These are phyloP conservation scores for Parasarocladium wereldwijsianum DNA, from an alignment of 2,329 filamentous ascomycete species.

Conservation along the genomic window DNA sequence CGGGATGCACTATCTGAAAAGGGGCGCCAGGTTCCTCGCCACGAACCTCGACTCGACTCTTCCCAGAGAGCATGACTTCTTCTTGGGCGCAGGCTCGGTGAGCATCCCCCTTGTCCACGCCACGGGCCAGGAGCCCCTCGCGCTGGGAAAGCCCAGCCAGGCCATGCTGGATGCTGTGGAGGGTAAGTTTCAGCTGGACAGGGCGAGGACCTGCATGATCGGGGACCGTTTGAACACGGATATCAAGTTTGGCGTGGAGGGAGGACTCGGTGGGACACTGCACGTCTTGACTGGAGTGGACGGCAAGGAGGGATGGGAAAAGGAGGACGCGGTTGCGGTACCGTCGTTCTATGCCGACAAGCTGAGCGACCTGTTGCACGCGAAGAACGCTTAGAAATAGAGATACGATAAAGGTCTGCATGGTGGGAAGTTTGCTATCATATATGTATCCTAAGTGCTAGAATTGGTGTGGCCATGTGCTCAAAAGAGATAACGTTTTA, in stretches of 20 bases:
- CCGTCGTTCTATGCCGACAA: slow-evolving; percentile 76
- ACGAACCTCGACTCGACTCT: slow-evolving; percentile 90
- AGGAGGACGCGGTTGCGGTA: slow-evolving; percentile 49
- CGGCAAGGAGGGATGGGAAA: slow-evolving; percentile 71
- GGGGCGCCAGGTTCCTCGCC: slow-evolving; percentile 74
- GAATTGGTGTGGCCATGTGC: no score
- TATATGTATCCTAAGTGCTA: no score
- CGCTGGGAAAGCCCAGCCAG: slow-evolving; percentile 87
- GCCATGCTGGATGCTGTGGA: slow-evolving; percentile 99
- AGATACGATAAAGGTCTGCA: slow-evolving; percentile 7
- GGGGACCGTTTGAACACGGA: slow-evolving; percentile 90
- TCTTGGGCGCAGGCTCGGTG: slow-evolving; percentile 80
- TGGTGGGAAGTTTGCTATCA: no score
- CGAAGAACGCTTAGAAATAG: slow-evolving; percentile 8
- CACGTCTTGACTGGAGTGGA: slow-evolving; percentile 83
- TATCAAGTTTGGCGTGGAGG: slow-evolving; percentile 88
- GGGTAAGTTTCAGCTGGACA: slow-evolving; percentile 83
- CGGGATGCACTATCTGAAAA: slow-evolving; percentile 72
- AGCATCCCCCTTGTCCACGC: slow-evolving; percentile 66
- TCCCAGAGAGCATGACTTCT: slow-evolving; percentile 66
- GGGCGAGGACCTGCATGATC: slow-evolving; percentile 81
- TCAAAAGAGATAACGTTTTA: no score
- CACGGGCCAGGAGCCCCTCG: slow-evolving; percentile 52
- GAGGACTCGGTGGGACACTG: slow-evolving; percentile 77
- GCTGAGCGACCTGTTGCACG: slow-evolving; percentile 54